These are phyloP conservation scores for Fraxinus pennsylvanica DNA, from an alignment of 257 asterid genomes.

Conservation along the genomic window DNA sequence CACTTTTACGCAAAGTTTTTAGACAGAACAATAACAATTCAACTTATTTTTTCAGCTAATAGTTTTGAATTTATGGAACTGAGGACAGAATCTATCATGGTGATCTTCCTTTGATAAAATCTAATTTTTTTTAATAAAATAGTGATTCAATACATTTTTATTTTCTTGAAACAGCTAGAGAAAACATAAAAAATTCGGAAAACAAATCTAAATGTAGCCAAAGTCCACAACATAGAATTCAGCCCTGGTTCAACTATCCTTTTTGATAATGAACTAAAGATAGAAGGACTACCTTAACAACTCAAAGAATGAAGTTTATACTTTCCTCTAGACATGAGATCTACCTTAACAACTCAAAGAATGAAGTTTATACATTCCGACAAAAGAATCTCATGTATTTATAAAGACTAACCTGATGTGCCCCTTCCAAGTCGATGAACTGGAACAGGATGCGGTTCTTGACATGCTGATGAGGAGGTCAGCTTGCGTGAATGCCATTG, in stretches of 20 bases:
- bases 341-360: neutral
- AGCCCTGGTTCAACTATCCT: slow-evolving; percentile 8
- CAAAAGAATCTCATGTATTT: slow-evolving; percentile 24
- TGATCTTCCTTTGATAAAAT: neutral
- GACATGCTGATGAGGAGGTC: slow-evolving; percentile 39
- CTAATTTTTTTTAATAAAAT: neutral
- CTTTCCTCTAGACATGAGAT: neutral
- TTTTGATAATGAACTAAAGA: neutral
- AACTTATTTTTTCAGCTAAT: slow-evolving; percentile 6
- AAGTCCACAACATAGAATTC: neutral
- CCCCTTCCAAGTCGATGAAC: slow-evolving; percentile 99
- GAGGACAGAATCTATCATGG: neutral
- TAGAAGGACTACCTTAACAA: slow-evolving; percentile 5
- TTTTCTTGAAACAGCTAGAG: slow-evolving; percentile 10
- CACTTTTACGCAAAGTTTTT: no score
- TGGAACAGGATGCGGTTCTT: slow-evolving; percentile 72
- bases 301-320: neutral
- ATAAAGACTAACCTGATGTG: slow-evolving; percentile 70
- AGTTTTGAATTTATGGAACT: slow-evolving; percentile 1
- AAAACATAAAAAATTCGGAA: slow-evolving; percentile 14
- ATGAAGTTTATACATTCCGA: neutral
- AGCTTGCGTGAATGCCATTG: slow-evolving; percentile 53
- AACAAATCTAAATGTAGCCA: neutral
- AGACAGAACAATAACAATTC: neutral
- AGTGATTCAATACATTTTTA: neutral